A percentile compares a stretch with the other conserved stretches of the same genome.
Evolutionary conservation across 768 basidiomycete genomes (phyloP).

Genomic region (Rhizopogon rudus): DNA sequence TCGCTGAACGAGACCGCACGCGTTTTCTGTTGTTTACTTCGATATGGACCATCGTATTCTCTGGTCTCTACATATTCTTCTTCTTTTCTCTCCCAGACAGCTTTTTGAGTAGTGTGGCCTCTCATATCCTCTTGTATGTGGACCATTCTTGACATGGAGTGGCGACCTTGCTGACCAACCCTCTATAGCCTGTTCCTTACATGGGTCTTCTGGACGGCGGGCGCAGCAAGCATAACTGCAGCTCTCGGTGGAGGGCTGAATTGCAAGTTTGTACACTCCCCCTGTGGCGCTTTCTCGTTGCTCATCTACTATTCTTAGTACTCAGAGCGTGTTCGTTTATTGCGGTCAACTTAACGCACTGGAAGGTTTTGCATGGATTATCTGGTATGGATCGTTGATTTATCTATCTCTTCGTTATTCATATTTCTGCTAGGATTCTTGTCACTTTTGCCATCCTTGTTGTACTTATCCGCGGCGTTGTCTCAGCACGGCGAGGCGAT

Average conservation of each 20-base stretch:
- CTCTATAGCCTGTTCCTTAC: conserved; percentile 52
- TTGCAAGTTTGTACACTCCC: conserved; percentile 47
- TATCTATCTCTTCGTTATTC: not conserved
- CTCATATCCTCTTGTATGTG: conserved; percentile 62
- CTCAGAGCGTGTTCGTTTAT: conserved; percentile 46
- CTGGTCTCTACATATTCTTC: conserved; percentile 44
- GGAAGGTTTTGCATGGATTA: conserved; percentile 71
- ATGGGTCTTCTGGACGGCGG: conserved; percentile 78
- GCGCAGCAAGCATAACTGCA: conserved; percentile 64
- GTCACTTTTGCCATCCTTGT: conserved; percentile 56
- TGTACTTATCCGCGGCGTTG: conserved; percentile 56
- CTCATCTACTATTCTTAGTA: conserved; percentile 17
- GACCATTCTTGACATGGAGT: conserved; percentile 1
- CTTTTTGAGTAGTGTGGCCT: conserved; percentile 53
- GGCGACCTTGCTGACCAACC: not conserved
- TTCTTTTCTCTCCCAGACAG: conserved; percentile 48
- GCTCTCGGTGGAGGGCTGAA: conserved; percentile 65
- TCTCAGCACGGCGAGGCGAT: conserved; percentile 58
- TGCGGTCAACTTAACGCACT: conserved; percentile 77
- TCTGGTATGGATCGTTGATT: conserved; percentile 45
- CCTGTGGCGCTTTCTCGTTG: not conserved
- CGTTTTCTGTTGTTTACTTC: conserved; percentile 68
- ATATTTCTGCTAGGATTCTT: conserved; percentile 45
- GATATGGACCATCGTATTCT: conserved; percentile 62
- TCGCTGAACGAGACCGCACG: conserved; percentile 53